Evolutionary conservation across 768 basidiomycete species (phyloP).

Genomic region (Dendrothele bispora): DNA sequence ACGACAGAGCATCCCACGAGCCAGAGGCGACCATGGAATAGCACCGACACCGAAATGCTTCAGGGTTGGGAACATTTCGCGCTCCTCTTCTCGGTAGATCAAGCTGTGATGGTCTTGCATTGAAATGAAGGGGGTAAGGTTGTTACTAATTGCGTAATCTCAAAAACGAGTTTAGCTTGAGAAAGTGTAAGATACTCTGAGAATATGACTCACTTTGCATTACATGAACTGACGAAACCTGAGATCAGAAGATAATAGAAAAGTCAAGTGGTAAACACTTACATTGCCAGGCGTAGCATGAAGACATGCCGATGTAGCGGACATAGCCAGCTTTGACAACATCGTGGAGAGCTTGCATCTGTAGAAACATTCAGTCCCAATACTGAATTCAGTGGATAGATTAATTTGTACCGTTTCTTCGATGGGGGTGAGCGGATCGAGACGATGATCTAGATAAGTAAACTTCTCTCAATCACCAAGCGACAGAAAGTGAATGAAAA

Average conservation of each 20-base stretch:
- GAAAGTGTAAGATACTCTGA: no score
- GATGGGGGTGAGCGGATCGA: slow-evolving; percentile 49
- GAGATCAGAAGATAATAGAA: no score
- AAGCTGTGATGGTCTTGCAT: slow-evolving; percentile 66
- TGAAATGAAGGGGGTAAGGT: slow-evolving; percentile 55
- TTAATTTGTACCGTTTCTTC: slow-evolving; percentile 34
- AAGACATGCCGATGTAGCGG: slow-evolving; percentile 60
- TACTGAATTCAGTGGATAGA: no score
- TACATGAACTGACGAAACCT: slow-evolving; percentile 5
- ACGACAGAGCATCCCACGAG: background rate
- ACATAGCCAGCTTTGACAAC: slow-evolving; percentile 66
- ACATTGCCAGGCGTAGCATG: slow-evolving; percentile 50
- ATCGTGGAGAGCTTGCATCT: slow-evolving; percentile 72
- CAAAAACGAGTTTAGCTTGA: no score
- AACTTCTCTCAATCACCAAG: no score
- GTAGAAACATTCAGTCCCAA: no score
- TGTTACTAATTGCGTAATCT: slow-evolving; percentile 42
- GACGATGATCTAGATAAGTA: slow-evolving; percentile 38
- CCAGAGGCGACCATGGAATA: slow-evolving; percentile 45
- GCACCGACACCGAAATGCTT: slow-evolving; percentile 43
- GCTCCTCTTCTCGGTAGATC: slow-evolving; percentile 61
- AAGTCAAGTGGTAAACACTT: slow-evolving; percentile 3
- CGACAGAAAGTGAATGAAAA: background rate
- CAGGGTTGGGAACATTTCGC: slow-evolving; percentile 52
- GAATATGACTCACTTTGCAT: slow-evolving; percentile 8